Base-by-base conservation (phyloP, 495 filamentous ascomycete genomes). In the Aspergillus wentii region DNA sequence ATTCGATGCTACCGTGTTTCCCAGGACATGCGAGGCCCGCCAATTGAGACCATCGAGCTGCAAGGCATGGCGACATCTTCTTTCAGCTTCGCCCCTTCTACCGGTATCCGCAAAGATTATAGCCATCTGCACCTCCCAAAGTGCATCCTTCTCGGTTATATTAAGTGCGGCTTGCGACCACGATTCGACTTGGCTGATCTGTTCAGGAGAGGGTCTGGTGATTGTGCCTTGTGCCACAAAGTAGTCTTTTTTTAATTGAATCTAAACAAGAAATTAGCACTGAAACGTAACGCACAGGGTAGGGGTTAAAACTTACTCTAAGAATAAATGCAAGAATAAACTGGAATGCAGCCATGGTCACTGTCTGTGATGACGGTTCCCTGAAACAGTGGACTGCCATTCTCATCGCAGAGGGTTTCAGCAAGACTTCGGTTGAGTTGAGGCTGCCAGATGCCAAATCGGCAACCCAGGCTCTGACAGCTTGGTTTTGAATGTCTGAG, bases 51-150 rank as follows among this genome's bases (percentile, higher is more conserved):
- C 8, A 7, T 40, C 35, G 10, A 28, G 21, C 1, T 29, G 13
- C 2, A 45, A 22, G 3, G 42, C 42, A 1, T 11, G 10, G 16
- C 18, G 30, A 23, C 42, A 45, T 34, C 35, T 28, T 30, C 22
- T 23, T 27, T 29, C 23, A 11, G 31, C 42, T 19, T 38, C 13
- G 4, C 6, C 9, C 6, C 4, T 30, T 4, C 15, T 10, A 3
- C 9, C 4, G 33, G 15, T 3, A 13, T 25, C 22, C 5, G 15
- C 20, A 9, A 3, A 34, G 20, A 28, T 15, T 9, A n/a, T 23
- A 7, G 35, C 42, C 42, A 45, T 45, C 19, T 45, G 42, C 1
- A 18, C 30, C 8, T 45, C 27, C 35, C 42, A 38, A 3, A 18
- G 28, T 8, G 34, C 6, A 14, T 44, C 22, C 17, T 21, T 20